Conservation (phyloP, 176 grass and related monocot species). For the Ampelocalamus luodianensis region DNA sequence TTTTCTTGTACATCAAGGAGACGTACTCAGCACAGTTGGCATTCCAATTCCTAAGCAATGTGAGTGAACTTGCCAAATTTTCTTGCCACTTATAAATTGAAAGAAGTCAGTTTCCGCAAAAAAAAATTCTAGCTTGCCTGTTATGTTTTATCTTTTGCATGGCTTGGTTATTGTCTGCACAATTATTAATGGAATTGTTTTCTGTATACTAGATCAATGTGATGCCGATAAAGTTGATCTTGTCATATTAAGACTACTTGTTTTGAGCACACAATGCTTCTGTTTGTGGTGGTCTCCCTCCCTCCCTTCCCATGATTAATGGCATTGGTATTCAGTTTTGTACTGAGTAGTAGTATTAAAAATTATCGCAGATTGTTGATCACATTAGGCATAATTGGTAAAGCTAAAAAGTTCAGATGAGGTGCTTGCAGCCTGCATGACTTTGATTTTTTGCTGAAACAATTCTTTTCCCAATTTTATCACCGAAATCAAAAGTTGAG, state of each 20-base stretch:
- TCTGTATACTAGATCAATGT: conserved; percentile 2
- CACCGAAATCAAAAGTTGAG: conserved; percentile 13
- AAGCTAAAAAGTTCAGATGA: conserved; percentile 12
- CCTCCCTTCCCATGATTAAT: background rate
- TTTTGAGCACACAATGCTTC: conserved; percentile 26
- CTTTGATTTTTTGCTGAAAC: background rate
- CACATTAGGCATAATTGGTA: background rate
- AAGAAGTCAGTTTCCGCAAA: background rate
- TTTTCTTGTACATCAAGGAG: conserved; percentile 97
- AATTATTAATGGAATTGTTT: background rate
- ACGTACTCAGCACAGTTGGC: conserved; percentile 81
- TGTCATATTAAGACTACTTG: background rate
- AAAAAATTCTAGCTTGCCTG: background rate
- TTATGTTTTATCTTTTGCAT: conserved; percentile 16
- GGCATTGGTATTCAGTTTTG: background rate
- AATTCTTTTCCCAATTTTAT: conserved; percentile 5
- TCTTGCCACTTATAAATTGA: conserved; percentile 33
- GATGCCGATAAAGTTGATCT: conserved; percentile 9
- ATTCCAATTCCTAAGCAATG: conserved; percentile 89
- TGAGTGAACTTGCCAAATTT: conserved; percentile 56
- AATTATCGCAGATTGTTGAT: conserved; percentile 18
- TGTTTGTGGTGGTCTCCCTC: background rate
- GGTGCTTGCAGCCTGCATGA: background rate
- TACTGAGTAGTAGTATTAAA: conserved; percentile 11
- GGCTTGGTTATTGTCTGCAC: background rate